These are phyloP conservation scores for Leishmania lainsoni DNA, from an alignment of 208 protist genomes.

Conservation along the genomic window DNA sequence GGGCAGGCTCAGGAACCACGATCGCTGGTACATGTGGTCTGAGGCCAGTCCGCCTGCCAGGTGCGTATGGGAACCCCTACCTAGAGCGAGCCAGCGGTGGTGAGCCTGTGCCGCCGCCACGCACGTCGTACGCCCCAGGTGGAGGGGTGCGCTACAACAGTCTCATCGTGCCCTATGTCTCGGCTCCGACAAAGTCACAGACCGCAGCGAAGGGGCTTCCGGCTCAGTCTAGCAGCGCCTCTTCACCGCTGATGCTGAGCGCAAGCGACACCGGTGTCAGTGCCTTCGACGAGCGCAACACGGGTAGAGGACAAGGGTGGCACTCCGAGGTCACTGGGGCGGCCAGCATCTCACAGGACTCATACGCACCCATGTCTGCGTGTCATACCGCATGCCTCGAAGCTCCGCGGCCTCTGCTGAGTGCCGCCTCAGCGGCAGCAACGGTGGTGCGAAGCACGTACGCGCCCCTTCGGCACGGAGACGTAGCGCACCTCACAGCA, in stretches of 20 bases:
- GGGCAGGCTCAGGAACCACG: background rate
- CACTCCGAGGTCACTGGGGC: background rate
- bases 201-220: background rate
- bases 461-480: slow-evolving; percentile 35
- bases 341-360: background rate
- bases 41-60: background rate
- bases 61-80: slow-evolving; percentile 21
- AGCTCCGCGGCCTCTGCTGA: background rate
- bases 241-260: background rate
- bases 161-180: slow-evolving; percentile 1
- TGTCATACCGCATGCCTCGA: background rate
- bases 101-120: slow-evolving; percentile 16
- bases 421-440: background rate
- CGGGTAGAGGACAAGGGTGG: background rate
- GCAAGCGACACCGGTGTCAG: background rate
- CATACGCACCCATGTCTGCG: background rate
- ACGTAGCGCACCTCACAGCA: slow-evolving; percentile 4
- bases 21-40: background rate
- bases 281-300: background rate
- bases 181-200: background rate
- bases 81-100: slow-evolving; percentile 10
- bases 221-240: background rate
- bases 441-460: slow-evolving; percentile 22
- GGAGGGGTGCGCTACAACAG: slow-evolving; percentile 26
- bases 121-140: slow-evolving; percentile 32